phyloP scores from a whole-genome alignment of 2,329 filamentous ascomycete species.

The Rhinocladiella similis region DNA sequence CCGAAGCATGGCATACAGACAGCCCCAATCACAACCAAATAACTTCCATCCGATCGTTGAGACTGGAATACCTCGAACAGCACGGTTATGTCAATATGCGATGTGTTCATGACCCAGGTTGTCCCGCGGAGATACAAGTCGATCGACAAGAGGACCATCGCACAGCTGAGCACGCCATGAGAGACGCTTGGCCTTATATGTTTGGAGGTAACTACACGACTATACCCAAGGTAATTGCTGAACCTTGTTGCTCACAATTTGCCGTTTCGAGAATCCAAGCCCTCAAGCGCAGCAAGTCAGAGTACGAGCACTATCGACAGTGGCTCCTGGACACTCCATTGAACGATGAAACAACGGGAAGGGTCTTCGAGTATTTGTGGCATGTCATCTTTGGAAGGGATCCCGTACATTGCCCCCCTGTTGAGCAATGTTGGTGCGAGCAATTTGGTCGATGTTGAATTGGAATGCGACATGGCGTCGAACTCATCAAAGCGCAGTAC shows the following conservation, averaged over 20 bases:
- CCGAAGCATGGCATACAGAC: conserved; percentile 54
- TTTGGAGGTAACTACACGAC: conserved; percentile 30
- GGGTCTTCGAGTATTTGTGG: conserved; percentile 67
- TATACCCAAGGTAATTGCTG: conserved; percentile 41
- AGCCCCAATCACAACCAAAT: conserved; percentile 57
- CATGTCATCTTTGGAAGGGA: conserved; percentile 55
- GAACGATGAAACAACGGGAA: conserved; percentile 56
- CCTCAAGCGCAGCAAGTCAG: conserved; percentile 47
- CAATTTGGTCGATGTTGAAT: conserved; percentile 14
- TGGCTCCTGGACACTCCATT: conserved; percentile 61
- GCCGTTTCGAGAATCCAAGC: conserved; percentile 59
- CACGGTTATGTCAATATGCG: conserved; percentile 63
- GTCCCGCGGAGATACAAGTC: conserved; percentile 32
- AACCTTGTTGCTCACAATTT: conserved; percentile 68
- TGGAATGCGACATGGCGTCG: no score
- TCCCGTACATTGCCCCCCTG: conserved; percentile 31
- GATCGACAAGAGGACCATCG: conserved; percentile 33
- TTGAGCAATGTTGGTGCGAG: conserved; percentile 13
- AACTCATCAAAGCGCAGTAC: no score
- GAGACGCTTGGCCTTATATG: conserved; percentile 39
- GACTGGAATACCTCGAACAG: conserved; percentile 51
- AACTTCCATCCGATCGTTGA: conserved; percentile 50
- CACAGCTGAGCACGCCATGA: conserved; percentile 38
- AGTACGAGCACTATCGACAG: conserved; percentile 58
- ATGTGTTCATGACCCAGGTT: conserved; percentile 61